Evolutionary conservation across 2,329 filamentous ascomycete species (phyloP).

Genomic region (Metarhizium anisopliae): DNA sequence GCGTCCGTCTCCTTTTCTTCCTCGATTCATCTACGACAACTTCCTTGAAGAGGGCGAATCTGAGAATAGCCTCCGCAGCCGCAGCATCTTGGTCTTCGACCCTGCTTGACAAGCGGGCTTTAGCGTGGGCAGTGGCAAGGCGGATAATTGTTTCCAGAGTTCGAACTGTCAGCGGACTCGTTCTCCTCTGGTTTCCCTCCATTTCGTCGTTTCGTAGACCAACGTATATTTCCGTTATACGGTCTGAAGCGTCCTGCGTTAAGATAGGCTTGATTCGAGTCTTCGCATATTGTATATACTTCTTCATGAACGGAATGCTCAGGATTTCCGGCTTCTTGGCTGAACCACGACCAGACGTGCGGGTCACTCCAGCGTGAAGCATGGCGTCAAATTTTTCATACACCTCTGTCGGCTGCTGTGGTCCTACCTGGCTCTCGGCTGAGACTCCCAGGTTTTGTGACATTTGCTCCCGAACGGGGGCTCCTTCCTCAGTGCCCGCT

Average conservation of each 20-base stretch:
- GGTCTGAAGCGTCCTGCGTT: slow-evolving; percentile 83
- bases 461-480: slow-evolving; percentile 81
- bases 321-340: slow-evolving; percentile 77
- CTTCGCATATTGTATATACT: slow-evolving; percentile 98
- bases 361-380: slow-evolving; percentile 83
- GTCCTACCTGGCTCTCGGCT: slow-evolving; percentile 64
- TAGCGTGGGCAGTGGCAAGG: slow-evolving; percentile 91
- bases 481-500: slow-evolving; percentile 86
- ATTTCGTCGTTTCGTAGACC: slow-evolving; percentile 92
- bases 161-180: slow-evolving; percentile 91
- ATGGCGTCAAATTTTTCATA: slow-evolving; percentile 96
- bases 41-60: slow-evolving; percentile 97
- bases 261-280: slow-evolving; percentile 80
- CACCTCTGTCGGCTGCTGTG: slow-evolving; percentile 73
- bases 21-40: slow-evolving; percentile 70
- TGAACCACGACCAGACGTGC: slow-evolving; percentile 64
- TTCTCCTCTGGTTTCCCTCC: slow-evolving; percentile 86
- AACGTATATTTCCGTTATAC: slow-evolving; percentile 86
- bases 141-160: slow-evolving; percentile 97
- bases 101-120: slow-evolving; percentile 75
- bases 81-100: slow-evolving; percentile 86
- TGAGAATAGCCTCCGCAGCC: slow-evolving; percentile 79
- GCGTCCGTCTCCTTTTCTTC: slow-evolving; percentile 72
- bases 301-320: slow-evolving; percentile 97
- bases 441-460: slow-evolving; percentile 83